phyloP scores from a whole-genome alignment of 2,329 filamentous ascomycete species.

The Penicillium sp. region DNA sequence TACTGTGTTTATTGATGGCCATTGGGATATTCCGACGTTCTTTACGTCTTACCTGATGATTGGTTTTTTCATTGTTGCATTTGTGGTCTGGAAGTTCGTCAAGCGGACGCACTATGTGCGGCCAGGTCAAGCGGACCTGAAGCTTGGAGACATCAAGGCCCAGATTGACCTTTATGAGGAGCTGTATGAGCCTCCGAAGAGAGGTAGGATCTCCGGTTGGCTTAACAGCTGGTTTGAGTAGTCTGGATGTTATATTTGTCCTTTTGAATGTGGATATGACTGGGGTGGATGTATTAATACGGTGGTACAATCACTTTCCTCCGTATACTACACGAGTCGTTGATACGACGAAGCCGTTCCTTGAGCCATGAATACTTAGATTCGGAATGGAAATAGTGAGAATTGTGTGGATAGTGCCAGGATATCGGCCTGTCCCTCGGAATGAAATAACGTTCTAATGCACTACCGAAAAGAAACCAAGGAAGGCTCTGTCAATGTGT shows the following conservation, averaged over 20 bases:
- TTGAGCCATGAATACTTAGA: too few relatives aligned
- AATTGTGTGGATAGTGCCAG: too few relatives aligned
- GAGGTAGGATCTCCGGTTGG: conserved; percentile 24
- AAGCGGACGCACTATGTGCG: conserved; percentile 60
- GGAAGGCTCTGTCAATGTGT: too few relatives aligned
- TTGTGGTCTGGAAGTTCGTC: conserved; percentile 67
- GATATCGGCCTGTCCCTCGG: too few relatives aligned
- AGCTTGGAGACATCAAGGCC: conserved; percentile 23
- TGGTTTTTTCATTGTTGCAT: conserved; percentile 66
- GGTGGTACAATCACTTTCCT: background rate
- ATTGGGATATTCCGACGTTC: conserved; percentile 67
- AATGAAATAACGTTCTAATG: too few relatives aligned
- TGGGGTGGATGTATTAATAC: background rate
- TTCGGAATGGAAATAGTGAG: too few relatives aligned
- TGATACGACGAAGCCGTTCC: background rate
- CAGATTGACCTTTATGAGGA: conserved; percentile 33
- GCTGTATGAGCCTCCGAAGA: conserved; percentile 15
- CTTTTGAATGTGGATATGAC: background rate
- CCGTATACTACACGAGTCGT: background rate
- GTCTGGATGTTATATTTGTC: background rate
- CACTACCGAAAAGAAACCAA: too few relatives aligned
- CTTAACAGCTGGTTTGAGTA: conserved; percentile 25
- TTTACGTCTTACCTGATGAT: conserved; percentile 70
- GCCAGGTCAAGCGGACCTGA: conserved; percentile 60
- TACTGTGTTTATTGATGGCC: conserved; percentile 65